Conservation (phyloP, 352 stramenopile genomes). For the Pythium periplocum region DNA sequence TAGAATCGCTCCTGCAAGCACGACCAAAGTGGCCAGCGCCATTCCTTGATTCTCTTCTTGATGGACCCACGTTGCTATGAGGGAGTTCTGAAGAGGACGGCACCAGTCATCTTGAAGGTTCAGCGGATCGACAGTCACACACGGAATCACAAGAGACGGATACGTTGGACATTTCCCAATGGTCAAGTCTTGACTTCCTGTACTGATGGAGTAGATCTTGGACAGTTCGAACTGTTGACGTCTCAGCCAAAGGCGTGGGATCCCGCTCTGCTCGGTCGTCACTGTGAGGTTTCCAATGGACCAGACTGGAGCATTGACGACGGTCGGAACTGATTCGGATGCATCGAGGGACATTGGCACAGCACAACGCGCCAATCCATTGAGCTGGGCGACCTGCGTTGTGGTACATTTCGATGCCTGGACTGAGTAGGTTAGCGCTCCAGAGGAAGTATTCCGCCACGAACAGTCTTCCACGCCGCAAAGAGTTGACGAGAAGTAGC, state of each 20-base stretch:
- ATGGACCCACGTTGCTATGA: constrained; percentile 21
- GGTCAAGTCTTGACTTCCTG: too few relatives aligned
- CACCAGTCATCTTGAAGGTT: constrained; percentile 21
- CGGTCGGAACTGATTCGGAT: neutral
- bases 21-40: constrained; percentile 21
- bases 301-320: constrained; percentile 13
- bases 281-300: constrained; percentile 13
- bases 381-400: constrained; percentile 4
- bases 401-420: neutral
- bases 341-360: constrained; percentile 1
- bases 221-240: too few relatives aligned
- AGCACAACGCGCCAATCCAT: constrained; percentile 11
- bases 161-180: constrained; percentile 7
- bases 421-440: constrained; percentile 9
- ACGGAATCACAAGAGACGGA: constrained; percentile 22
- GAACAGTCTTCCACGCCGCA: constrained; percentile 19
- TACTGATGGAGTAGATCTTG: too few relatives aligned
- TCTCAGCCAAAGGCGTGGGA: constrained; percentile 10
- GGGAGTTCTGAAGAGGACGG: constrained; percentile 14
- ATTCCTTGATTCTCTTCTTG: constrained; percentile 23
- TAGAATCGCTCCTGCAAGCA: constrained; percentile 22
- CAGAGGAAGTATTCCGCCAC: constrained; percentile 9
- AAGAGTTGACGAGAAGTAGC: constrained; percentile 10
- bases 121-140: constrained; percentile 13
- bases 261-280: neutral